A percentile compares a stretch with the other conserved stretches of the same genome.
Conservation (phyloP, 164 flowering plant genomes). For the Annona squamosa region DNA sequence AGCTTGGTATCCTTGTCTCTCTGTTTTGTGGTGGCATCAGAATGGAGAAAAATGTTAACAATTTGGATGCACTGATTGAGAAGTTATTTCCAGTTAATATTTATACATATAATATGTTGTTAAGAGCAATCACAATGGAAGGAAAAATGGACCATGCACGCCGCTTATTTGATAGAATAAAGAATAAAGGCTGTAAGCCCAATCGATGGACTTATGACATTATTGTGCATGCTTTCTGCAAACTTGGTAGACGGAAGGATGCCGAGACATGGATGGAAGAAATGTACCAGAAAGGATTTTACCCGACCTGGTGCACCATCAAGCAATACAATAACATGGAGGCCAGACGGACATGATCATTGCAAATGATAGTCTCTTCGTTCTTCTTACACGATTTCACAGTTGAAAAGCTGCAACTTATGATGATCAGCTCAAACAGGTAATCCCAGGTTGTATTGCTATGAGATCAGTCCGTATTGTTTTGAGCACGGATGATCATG, state of each 20-base stretch:
- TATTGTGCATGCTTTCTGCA: constrained; percentile 40
- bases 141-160: constrained; percentile 34
- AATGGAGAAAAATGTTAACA: constrained; percentile 16
- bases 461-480: background rate
- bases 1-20: constrained; percentile 46
- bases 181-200: constrained; percentile 56
- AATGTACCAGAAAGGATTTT: constrained; percentile 47
- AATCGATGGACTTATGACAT: constrained; percentile 57
- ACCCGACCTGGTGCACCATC: constrained; percentile 9
- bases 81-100: constrained; percentile 45
- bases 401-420: too few species aligned
- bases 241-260: constrained; percentile 40
- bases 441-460: background rate
- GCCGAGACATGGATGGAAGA: constrained; percentile 38
- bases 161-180: constrained; percentile 31
- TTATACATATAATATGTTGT: constrained; percentile 59
- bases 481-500: background rate
- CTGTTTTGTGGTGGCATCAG: constrained; percentile 38
- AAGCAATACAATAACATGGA: constrained; percentile 3
- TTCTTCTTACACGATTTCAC: background rate
- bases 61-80: constrained; percentile 42
- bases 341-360: background rate
- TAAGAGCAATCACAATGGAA: constrained; percentile 34
- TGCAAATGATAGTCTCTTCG: background rate
- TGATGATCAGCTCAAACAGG: constrained; percentile 5